Evolutionary conservation across 2,329 filamentous ascomycete genomes (phyloP).

Genomic region (Colletotrichum lupini): DNA sequence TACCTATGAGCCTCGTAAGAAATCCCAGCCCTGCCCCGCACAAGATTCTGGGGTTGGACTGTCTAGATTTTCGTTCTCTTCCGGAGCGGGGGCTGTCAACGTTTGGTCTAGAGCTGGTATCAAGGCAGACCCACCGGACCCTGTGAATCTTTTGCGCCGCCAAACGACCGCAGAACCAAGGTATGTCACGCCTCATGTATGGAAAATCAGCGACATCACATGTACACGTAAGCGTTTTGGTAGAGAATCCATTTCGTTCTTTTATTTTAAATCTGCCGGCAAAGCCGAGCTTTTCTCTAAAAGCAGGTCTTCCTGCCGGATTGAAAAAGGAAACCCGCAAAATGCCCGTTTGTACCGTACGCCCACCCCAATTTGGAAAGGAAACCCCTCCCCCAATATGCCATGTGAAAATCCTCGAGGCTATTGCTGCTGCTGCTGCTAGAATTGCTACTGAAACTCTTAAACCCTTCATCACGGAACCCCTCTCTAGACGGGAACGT

Average conservation of each 20-base stretch:
- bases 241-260: neutral
- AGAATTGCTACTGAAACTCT: neutral
- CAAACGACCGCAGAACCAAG: too few relatives aligned
- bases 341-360: neutral
- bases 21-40: neutral
- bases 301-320: neutral
- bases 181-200: neutral
- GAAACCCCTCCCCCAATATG: too few relatives aligned
- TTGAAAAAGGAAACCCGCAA: neutral
- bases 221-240: too few relatives aligned
- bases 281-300: neutral
- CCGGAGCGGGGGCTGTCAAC: neutral
- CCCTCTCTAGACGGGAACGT: slow-evolving; percentile 51
- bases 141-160: neutral
- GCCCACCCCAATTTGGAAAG: too few relatives aligned
- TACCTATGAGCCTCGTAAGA: neutral
- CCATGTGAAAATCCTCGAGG: neutral
- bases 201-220: neutral
- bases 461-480: neutral
- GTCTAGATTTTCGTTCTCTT: neutral
- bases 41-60: neutral
- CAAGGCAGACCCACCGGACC: neutral
- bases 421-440: neutral
- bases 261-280: too few relatives aligned
- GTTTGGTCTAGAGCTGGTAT: neutral